Evolutionary conservation across 1,139 yeast species (phyloP), one percentile per base, ranked within the genome.

Genomic region (Suhomyces terraborum): DNA sequence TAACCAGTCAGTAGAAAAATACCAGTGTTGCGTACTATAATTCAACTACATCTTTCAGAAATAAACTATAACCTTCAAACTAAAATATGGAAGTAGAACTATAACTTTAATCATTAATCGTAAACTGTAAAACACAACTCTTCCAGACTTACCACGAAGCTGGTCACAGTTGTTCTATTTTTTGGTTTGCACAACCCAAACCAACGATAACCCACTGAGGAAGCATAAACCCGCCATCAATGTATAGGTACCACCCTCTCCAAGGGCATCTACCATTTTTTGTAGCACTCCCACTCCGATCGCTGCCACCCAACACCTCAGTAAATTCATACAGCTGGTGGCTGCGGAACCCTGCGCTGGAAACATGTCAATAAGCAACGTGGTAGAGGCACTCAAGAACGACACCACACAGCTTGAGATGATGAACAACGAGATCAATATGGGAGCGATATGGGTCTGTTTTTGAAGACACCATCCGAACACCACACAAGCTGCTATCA

Each of bases 391-490:
- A 3, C 61, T 47, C 43, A 64, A 48, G 27, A 56, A 54, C 17
- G 55, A 49, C 6, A 60, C 59, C 1, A 56, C 55, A 24, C 80
- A 74, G 43, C 69, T 62, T 12, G 89, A 77, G 0, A 80, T 68
- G 27, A 79, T 49, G 36, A 77, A 82, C 7, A 82, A 67, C 37
- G 76, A 68, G 2, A 85, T 65, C 8, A 86, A 57, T 2, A 87
- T 77, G 0, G 78, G 78, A 0, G 82, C 77, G 26, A 82, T 61
- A 32, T 70, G 70, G 0, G 73, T 75, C 9, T 67, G 58, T 19
- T 69, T 55, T 32, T 77, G 67, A 4, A 86, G 51, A 37, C 86
- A 75, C 95, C 95, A 87, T 1, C 93, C 95, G 63, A 77, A 86
- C 4, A 58, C 53, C n/a, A 71, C 50, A 17, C 69, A 55, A 61